A percentile compares a stretch with the other conserved stretches of the same genome.
These are phyloP conservation scores for Podospora sp. DNA, from an alignment of 495 filamentous ascomycete genomes.

Conservation along the genomic window DNA sequence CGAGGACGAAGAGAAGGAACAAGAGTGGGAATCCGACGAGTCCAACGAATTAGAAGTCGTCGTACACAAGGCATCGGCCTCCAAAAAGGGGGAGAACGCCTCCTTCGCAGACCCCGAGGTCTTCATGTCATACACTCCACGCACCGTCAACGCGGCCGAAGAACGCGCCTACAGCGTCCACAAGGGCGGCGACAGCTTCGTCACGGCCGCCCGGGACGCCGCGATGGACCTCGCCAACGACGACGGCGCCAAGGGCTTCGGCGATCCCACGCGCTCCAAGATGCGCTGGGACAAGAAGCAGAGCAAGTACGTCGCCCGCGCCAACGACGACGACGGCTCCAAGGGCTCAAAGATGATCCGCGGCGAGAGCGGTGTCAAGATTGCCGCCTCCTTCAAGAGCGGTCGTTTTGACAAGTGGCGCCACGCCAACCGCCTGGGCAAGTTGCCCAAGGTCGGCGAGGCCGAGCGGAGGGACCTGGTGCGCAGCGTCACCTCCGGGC, in stretches of 20 bases:
- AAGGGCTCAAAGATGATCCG: conserved; percentile 81
- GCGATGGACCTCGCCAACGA: conserved; percentile 90
- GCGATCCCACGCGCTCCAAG: conserved; percentile 66
- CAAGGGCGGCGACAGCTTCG: conserved; percentile 75
- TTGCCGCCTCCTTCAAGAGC: conserved; percentile 87
- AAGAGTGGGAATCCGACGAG: conserved; percentile 60
- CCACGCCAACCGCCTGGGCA: conserved; percentile 75
- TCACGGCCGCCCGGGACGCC: conserved; percentile 75
- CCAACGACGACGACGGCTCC: conserved; percentile 93
- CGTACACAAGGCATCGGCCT: conserved; percentile 66
- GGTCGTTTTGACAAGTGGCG: conserved; percentile 93
- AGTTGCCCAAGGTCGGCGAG: conserved; percentile 81
- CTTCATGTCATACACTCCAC: conserved; percentile 94
- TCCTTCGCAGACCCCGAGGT: conserved; percentile 81
- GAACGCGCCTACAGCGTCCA: conserved; percentile 91
- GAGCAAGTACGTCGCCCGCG: conserved; percentile 87
- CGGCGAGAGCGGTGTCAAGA: conserved; percentile 93
- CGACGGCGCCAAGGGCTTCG: conserved; percentile 77
- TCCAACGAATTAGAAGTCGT: conserved; percentile 81
- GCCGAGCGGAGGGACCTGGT: conserved; percentile 68
- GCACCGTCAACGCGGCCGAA: conserved; percentile 74
- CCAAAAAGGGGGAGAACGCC: conserved; percentile 43
- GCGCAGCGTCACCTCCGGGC: conserved; percentile 62
- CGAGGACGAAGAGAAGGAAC: conserved; percentile 44
- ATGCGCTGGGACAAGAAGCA: conserved; percentile 97